Evolutionary conservation across 176 grass and related monocot genomes (phyloP).

Genomic region (Miscanthus lutarioriparius): DNA sequence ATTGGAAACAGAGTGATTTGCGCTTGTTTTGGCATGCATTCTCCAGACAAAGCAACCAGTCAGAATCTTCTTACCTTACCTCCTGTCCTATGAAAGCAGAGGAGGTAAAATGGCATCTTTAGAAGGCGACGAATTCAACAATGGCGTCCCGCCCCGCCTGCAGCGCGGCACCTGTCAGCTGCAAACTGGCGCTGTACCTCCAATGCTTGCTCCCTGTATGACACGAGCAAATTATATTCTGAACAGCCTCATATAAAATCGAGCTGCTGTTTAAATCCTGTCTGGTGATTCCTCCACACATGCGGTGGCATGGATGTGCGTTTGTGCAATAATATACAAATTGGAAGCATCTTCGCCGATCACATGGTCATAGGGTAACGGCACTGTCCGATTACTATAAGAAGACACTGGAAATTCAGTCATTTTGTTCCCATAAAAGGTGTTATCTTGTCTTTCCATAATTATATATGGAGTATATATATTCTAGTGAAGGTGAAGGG

Average conservation of each 20-base stretch:
- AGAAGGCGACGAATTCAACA: conserved; percentile 32
- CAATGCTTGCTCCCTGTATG: conserved; percentile 18
- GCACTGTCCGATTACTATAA: background rate
- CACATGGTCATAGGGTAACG: conserved; percentile 39
- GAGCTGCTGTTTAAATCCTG: conserved; percentile 35
- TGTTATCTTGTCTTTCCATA: too few relatives aligned
- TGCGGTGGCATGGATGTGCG: conserved; percentile 19
- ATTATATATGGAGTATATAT: too few relatives aligned
- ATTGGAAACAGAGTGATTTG: background rate
- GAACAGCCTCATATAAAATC: background rate
- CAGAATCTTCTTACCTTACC: conserved; percentile 36
- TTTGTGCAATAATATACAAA: conserved; percentile 32
- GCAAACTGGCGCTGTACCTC: background rate
- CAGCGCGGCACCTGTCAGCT: background rate
- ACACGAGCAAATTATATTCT: conserved; percentile 24
- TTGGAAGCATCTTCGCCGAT: conserved; percentile 32
- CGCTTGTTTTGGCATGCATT: conserved; percentile 26
- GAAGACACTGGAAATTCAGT: background rate
- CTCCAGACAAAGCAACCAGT: conserved; percentile 17
- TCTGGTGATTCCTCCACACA: conserved; percentile 47
- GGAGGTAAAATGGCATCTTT: conserved; percentile 29
- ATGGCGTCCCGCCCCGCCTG: background rate
- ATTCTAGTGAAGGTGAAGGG: too few relatives aligned
- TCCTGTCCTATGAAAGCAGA: conserved; percentile 11
- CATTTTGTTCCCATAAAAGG: background rate